Base-by-base conservation (phyloP, 2,329 filamentous ascomycete genomes). In the Arthrobotrys sinensis region DNA sequence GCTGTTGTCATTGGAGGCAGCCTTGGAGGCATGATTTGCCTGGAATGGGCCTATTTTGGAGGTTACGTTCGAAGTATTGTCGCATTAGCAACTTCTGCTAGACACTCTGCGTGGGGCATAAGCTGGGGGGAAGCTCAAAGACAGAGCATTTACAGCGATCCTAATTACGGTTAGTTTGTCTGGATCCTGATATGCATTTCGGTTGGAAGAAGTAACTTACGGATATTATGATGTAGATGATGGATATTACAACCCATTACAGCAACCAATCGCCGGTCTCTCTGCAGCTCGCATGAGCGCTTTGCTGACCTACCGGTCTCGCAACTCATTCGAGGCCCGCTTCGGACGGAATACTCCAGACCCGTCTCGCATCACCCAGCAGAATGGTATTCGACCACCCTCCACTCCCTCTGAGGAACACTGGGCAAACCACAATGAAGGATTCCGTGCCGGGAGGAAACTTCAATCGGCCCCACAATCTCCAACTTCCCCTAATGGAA, bases 221-320 rank as follows among this genome's bases (percentile, higher is more conserved):
- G 53, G 38, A 70, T 38, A n/a, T 45, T 19, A 65, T 69, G 69
- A 16, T 21, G 32, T 36, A 81, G 94, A 97, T 79, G 94, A 98
- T 82, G 96, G 96, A 52, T 98, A 97, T 85, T 99, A 98, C 83
- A 93, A 98, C 81, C 94, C 94, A 38, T 50, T 71, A n/a, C 60
- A 63, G 3, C 73, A 77, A 32, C 96, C 96, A 0, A 87, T 90
- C 0, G 92, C 94, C 0, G 96, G 96, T 0, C 89, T 99, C 1
- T 94, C 94, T 11, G 96, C 96, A 6, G 96, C 96, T 28, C 93
- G 96, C 82, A 99, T 99, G 96, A 93, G 94, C 72, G 96, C 96
- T 1, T 89, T 99, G 43, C 87, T 99, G 82, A 99, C 96, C 5
- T 99, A 99, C 85, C 91, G 96, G 40, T 97, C 94, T 83, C 92